Conservation (phyloP, 2,329 filamentous ascomycete genomes). For the Alternaria ethzedia region DNA sequence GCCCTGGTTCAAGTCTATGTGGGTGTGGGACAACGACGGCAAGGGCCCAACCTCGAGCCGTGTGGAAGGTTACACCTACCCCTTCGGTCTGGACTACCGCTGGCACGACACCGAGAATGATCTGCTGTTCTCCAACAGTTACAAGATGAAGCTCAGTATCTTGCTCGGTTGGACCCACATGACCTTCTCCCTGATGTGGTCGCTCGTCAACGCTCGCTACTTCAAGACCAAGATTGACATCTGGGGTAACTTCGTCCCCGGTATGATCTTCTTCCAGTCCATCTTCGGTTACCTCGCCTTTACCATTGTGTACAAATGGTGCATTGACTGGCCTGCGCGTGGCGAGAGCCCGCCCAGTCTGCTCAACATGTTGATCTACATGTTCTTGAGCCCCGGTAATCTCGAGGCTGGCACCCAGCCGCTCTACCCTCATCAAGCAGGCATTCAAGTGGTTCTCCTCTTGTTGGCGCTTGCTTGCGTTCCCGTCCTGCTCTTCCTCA, state of each 20-base stretch:
- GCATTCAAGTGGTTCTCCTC: conserved; percentile 78
- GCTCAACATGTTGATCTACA: conserved; percentile 99
- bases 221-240: conserved; percentile 96
- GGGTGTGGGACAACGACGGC: conserved; percentile 79
- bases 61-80: conserved; percentile 81
- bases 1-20: conserved; percentile 86
- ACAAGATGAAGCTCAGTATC: conserved; percentile 99
- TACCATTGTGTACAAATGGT: conserved; percentile 98
- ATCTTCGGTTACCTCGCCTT: conserved; percentile 97
- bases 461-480: conserved; percentile 86
- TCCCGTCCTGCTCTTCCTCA: conserved; percentile 88
- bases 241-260: conserved; percentile 95
- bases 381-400: conserved; percentile 90
- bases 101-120: conserved; percentile 98
- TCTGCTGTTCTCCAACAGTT: conserved; percentile 94
- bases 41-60: conserved; percentile 68
- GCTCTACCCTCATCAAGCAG: conserved; percentile 78
- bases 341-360: conserved; percentile 79
- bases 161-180: conserved; percentile 97
- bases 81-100: conserved; percentile 92
- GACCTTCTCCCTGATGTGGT: conserved; percentile 95
- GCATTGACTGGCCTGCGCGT: conserved; percentile 78
- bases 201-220: conserved; percentile 90
- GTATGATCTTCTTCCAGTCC: conserved; percentile 99
- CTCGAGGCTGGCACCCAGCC: conserved; percentile 65